Conservation (phyloP, 768 basidiomycete genomes). For the Phlebiopsis gigantea region DNA sequence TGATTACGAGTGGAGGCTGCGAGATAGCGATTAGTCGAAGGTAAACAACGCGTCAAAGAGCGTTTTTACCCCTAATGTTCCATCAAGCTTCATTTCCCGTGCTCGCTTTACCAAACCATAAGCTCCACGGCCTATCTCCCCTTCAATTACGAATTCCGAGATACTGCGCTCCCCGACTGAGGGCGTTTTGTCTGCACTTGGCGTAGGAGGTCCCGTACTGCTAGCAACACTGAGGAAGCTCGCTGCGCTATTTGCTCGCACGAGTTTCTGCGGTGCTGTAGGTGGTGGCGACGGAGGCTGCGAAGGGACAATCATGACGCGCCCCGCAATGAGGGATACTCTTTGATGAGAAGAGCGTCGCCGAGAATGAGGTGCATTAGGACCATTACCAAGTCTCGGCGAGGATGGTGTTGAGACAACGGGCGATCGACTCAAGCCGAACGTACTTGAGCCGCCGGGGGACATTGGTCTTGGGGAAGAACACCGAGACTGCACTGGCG, state of each 20-base stretch:
- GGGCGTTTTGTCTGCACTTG: constrained; percentile 39
- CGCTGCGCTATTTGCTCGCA: constrained; percentile 56
- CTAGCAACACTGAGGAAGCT: constrained; percentile 56
- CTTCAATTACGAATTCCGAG: constrained; percentile 79
- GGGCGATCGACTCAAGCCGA: constrained; percentile 28
- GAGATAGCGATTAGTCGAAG: background rate
- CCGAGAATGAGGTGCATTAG: constrained; percentile 60
- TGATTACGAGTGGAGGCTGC: constrained; percentile 89
- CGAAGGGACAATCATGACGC: constrained; percentile 71
- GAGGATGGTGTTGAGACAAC: constrained; percentile 31
- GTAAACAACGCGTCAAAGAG: background rate
- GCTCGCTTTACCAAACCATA: constrained; percentile 94
- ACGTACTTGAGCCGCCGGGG: constrained; percentile 15
- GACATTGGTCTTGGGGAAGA: constrained; percentile 23
- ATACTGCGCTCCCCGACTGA: constrained; percentile 61
- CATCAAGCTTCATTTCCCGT: constrained; percentile 69
- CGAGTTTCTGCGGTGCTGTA: constrained; percentile 54
- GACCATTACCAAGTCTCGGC: constrained; percentile 33
- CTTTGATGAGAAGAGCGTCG: constrained; percentile 80
- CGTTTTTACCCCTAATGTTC: constrained; percentile 72
- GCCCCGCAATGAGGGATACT: constrained; percentile 78
- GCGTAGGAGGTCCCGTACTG: constrained; percentile 63
- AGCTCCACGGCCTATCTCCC: constrained; percentile 89
- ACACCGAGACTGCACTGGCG: constrained; percentile 23
- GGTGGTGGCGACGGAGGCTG: constrained; percentile 68